Base-by-base conservation (phyloP, 805 yeast species). In the Nakazawaea wyomingensis region DNA sequence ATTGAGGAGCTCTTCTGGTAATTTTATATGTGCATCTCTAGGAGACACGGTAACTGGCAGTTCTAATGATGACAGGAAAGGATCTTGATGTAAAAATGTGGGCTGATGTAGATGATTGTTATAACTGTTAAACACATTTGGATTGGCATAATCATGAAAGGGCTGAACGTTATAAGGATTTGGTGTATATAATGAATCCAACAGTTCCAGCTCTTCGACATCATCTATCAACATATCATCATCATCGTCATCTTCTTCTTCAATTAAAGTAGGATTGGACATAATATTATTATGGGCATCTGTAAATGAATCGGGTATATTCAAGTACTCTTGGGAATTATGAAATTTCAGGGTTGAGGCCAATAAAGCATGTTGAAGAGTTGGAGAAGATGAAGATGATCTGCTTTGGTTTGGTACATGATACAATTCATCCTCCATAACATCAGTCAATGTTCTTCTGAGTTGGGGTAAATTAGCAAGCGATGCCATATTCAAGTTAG, bases 361-460 rank as follows among this genome's bases (percentile, higher is more conserved):
- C 41, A 43, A 36, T 34, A 47, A 39, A 14, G 45, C 37, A 13
- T 34, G 34, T 29, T 34, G 45, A 4, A 42, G 28, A 13, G 26
- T 26, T 27, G 48, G 48, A 43, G 50, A 58, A 19, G 64, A 56
- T 41, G 61, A 51, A 39, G 49, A 54, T 27, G 52, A 51, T 34
- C 47, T 50, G 38, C 49, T 49, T 37, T 44, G 49, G n/a, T 51
- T 37, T n/a, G 69, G 69, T 20, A 57, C 49, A 37, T 68, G 72
- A 49, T 76, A 76, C 24, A 78, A 60, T 47, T 78, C 84, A 43
- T 78, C 83, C 48, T 78, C 83, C 70, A 76, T 69, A 17, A 76
- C 72, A 48, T 77, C 82, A 14, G 78, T 73, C 42, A 76, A 56
- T 17, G 82, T 66, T 51, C 78, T 71, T 55, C 74, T 72, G 32